A percentile compares a stretch with the other conserved stretches of the same genome.
phyloP scores from a whole-genome alignment of 139 green algal genomes.

The Pseudopediastrum boryanum region DNA sequence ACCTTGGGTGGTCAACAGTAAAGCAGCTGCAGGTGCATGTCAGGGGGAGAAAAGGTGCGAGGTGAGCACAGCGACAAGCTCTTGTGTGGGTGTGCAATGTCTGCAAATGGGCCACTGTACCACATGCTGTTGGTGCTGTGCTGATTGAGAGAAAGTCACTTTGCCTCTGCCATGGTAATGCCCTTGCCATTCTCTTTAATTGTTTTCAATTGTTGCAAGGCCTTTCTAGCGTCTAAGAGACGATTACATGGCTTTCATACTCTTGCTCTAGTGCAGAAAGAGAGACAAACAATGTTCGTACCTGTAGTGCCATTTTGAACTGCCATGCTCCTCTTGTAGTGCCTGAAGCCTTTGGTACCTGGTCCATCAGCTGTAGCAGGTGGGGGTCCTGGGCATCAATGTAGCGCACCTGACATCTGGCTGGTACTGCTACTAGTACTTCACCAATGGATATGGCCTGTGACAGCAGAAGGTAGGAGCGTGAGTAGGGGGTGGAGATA shows the following conservation, averaged over 20 bases:
- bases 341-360: constrained; percentile 12
- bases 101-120: too few relatives aligned
- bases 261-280: too few relatives aligned
- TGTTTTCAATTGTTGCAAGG: too few relatives aligned
- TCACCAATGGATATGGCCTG: constrained; percentile 29
- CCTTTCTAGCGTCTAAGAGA: too few relatives aligned
- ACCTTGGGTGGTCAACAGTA: too few relatives aligned
- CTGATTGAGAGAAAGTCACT: too few relatives aligned
- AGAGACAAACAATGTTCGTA: not conserved
- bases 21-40: constrained; percentile 1
- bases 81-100: too few relatives aligned
- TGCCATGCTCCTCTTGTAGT: constrained; percentile 12
- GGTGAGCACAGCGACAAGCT: not conserved
- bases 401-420: not conserved
- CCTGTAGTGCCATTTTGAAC: constrained; percentile 34
- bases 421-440: not conserved
- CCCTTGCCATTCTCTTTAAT: too few relatives aligned
- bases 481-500: not conserved
- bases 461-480: not conserved
- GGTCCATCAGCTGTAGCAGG: not conserved
- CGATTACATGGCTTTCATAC: too few relatives aligned
- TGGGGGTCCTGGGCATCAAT: not conserved
- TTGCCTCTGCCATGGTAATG: too few relatives aligned
- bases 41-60: not conserved
- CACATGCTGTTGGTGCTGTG: not conserved